Evolutionary conservation across 495 filamentous ascomycete species (phyloP), one percentile per base, ranked within the genome.

Genomic region (Podospora pseudoanserina): DNA sequence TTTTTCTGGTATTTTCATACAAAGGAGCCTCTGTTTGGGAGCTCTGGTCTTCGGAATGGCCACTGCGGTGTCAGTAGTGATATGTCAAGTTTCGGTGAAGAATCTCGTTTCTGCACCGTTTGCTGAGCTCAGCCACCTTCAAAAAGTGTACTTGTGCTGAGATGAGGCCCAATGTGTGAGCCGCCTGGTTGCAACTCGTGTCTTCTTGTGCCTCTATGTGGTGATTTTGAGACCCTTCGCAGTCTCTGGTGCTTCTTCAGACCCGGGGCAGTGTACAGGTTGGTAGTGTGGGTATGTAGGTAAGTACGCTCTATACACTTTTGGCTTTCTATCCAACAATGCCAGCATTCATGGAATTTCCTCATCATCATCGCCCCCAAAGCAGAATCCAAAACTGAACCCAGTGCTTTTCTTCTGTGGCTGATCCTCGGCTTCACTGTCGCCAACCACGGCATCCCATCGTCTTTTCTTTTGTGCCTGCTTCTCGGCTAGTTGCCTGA

Each of bases 321-420:
- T 23, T 23, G 23, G 39, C 13, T 49, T 11, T 49, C 6, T 49
- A 49, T 49, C 15, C 2, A 3, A 11, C 9, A 16, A 49, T 5
- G 39, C 39, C 39, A 49, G 39, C 2, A 11, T 58, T 64, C 64
- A 82, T 19, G 79, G 78, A 60, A 83, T 79, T 61, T 82, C 78
- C 18, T 78, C 77, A 4, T 82, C 77, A 39, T 76, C 81, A 34
- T 86, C 87, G 59, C 87, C 88, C 54, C 86, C 92, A 78, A 93
- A 94, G 0, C 80, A 79, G 75, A 88, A 88, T 9, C 88, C 90
- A 83, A 97, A 97, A 74, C 87, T 92, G 76, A 97, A 97, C 0
- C 87, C 90, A 55, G 84, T 82, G 53, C 68, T 76, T 67, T 80
- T 79, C 67, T 79, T 79, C 19, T 68, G 70, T 11, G 68, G 68